These are phyloP conservation scores for Aspergillus sclerotioniger DNA, from an alignment of 495 filamentous ascomycete genomes.

Conservation along the genomic window DNA sequence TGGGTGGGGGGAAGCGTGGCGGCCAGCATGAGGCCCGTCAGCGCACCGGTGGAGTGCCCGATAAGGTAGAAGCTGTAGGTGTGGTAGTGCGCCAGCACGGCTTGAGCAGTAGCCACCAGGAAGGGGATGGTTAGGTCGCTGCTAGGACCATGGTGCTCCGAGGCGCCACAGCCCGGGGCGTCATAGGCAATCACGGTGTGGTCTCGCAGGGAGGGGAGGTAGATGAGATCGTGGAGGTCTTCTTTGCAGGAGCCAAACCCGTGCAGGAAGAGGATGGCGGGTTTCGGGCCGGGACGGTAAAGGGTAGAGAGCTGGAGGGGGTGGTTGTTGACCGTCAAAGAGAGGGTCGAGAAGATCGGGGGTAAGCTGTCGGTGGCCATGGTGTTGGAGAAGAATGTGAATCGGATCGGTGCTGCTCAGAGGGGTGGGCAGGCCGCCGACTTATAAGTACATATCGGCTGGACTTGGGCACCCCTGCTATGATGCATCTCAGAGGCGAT, in stretches of 20 bases:
- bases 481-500: too few relatives aligned
- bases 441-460: too few relatives aligned
- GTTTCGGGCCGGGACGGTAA: slow-evolving; percentile 14
- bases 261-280: slow-evolving; percentile 28
- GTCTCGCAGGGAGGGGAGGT: slow-evolving; percentile 19
- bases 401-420: neutral
- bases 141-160: neutral
- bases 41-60: slow-evolving; percentile 2
- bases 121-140: neutral
- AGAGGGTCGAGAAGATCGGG: neutral
- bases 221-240: slow-evolving; percentile 25
- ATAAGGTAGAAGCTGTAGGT: neutral
- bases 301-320: slow-evolving; percentile 23
- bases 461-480: too few relatives aligned
- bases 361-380: neutral
- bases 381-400: neutral
- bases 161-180: neutral
- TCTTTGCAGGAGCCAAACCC: slow-evolving; percentile 36
- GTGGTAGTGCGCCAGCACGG: neutral
- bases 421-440: neutral
- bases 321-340: neutral
- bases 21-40: slow-evolving; percentile 2
- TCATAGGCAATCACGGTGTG: slow-evolving; percentile 22
- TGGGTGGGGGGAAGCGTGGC: neutral
- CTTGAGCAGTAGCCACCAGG: neutral